These are phyloP conservation scores for Solanum peruvianum DNA, from an alignment of 257 asterid species.

Conservation along the genomic window DNA sequence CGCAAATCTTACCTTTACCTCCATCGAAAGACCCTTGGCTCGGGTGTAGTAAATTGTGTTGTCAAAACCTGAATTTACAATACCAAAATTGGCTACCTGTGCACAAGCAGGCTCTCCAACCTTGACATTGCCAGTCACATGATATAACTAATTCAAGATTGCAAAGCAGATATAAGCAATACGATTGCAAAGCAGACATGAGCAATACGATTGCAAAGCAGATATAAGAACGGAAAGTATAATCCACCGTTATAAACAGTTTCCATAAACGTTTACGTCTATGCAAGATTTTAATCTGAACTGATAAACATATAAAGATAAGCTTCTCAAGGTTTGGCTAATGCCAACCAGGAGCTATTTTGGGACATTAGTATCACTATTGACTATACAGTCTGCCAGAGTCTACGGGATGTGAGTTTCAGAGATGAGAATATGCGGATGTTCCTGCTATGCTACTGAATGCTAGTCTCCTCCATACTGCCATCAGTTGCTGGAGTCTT, in stretches of 20 bases:
- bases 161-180: too few species aligned
- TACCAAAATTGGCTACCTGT: not conserved
- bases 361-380: not conserved
- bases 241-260: not conserved
- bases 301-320: not conserved
- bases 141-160: not conserved
- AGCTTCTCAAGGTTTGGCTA: not conserved
- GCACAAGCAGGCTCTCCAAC: not conserved
- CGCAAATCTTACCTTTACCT: not conserved
- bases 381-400: not conserved
- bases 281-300: not conserved
- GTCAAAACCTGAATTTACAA: not conserved
- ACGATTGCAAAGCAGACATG: too few species aligned
- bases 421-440: not conserved
- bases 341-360: not conserved
- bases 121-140: not conserved
- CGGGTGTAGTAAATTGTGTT: not conserved
- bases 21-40: not conserved
- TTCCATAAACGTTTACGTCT: not conserved
- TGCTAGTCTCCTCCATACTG: not conserved
- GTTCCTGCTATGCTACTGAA: not conserved
- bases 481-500: slow-evolving; percentile 5
- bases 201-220: not conserved
- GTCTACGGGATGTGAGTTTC: not conserved
- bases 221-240: not conserved